phyloP scores from a whole-genome alignment of 192 early-diverging fungal species.

The Coemansia sp. region DNA sequence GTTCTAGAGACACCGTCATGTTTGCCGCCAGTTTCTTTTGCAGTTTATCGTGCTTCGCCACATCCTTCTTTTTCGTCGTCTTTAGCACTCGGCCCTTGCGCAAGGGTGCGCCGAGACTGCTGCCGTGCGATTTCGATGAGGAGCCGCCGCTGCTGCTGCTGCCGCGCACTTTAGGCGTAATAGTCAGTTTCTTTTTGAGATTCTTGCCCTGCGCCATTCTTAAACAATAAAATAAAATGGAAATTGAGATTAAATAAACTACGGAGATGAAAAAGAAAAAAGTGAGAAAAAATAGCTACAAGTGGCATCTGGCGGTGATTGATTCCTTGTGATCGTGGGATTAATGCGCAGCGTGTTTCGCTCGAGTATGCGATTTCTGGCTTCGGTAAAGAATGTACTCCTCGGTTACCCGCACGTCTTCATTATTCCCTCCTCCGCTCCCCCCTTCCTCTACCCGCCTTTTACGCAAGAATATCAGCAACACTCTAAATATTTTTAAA shows the following conservation, averaged over 20 bases:
- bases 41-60: conserved; percentile 34
- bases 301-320: too few species aligned
- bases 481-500: too few species aligned
- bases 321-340: too few species aligned
- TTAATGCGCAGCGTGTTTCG: too few species aligned
- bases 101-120: not conserved
- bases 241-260: not conserved
- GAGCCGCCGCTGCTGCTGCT: not conserved
- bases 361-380: too few species aligned
- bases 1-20: conserved; percentile 46
- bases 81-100: conserved; percentile 47
- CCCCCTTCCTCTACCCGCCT: too few species aligned
- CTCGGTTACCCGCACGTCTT: too few species aligned
- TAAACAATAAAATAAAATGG: not conserved
- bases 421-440: too few species aligned
- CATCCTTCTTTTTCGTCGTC: conserved; percentile 33
- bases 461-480: too few species aligned
- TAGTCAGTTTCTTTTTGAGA: conserved; percentile 37
- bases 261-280: not conserved
- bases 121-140: not conserved
- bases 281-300: not conserved
- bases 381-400: too few species aligned
- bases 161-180: conserved; percentile 14
- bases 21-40: conserved; percentile 46
- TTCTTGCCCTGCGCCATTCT: conserved; percentile 49